Base-by-base conservation (phyloP, 2,329 filamentous ascomycete species). In the Aureobasidium lini region DNA sequence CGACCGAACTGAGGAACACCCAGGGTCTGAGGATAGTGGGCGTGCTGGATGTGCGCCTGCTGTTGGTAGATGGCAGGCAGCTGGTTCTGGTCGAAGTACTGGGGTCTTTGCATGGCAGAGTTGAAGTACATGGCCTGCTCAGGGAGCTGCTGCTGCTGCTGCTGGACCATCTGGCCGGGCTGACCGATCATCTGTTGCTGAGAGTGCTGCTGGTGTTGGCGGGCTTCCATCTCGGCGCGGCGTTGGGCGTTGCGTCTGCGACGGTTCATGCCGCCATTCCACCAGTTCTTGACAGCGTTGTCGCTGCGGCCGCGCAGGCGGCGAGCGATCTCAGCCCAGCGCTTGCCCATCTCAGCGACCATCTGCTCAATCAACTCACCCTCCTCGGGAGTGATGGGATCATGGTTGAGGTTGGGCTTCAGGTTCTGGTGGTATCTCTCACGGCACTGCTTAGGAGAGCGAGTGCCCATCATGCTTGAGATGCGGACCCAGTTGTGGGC, bases 221-320 rank as follows among this genome's bases (percentile, higher is more conserved):
- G 69, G 34, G 68, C 64, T 36, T 70, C 67, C 59, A 68, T 65
- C 59, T 72, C 69, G 40, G 67, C 64, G 29, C 70, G 69, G 50
- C 70, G 70, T 43, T 68, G 67, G 18, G 61, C 60, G 62, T 70
- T 72, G 62, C 77, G 74, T 68, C 76, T 75, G 68, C 87, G 81
- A 68, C 91, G 84, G 76, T 96, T 96, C 81, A 92, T 88, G 71
- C 87, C 89, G 52, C 92, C 91, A 71, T 96, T 96, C 89, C 89
- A 96, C 90, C 91, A 96, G 74, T 96, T 96, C 83, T 96, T 96
- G 64, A 96, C 90, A 31, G 90, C 88, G 69, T 96, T 96, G 77
- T 96, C 92, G 72, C 91, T 95, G 69, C 92, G 87, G 64, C 90
- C 90, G 58, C 87, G 82, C 18, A 96, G 81, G 47, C 84, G 81